Evolutionary conservation across 1,139 yeast species (phyloP), one percentile per base, ranked within the genome.

Genomic region (Blastobotrys ciferrii): DNA sequence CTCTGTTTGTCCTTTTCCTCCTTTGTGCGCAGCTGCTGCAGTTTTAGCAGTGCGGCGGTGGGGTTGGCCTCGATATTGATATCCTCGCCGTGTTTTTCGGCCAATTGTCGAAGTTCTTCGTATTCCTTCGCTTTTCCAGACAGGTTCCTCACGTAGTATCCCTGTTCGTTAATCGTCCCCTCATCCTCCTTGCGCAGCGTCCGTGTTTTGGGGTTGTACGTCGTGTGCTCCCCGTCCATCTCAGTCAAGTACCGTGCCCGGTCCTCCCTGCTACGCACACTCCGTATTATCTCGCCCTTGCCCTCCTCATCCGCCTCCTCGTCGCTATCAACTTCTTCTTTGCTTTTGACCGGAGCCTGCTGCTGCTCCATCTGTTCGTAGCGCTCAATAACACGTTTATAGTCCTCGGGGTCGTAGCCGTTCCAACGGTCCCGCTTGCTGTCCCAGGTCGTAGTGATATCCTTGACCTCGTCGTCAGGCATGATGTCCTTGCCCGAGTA

Each of bases 341-440:
- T 30, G 35, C 13, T 33, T 20, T 11, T 25, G 12, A 25, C 28
- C 28, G 28, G 9, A 36, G 42, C 28, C 43, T 23, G 35, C 35
- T 13, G 45, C 38, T 32, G 15, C 15, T 42, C 47, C 28, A 32
- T 38, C 18, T 47, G 32, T n/a, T 47, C 32, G 28, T 30, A 45
- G 46, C 70, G 68, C 37, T 68, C 67, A 5, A 81, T 63, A 18
- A 77, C 75, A n/a, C 67, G 64, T 42, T 72, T 73, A 72, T 85
- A 85, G 46, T 84, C 85, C 3, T 71, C 70, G 1, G 75, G 71
- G 50, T 82, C 83, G 60, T 78, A 83, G 0, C 94, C 94, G 60
- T 79, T 83, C 88, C 92, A 87, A 45, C 87, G 70, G 63, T 87
- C 95, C 49, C 94, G 69, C 55, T 84, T 84, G 14, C 81, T 75